Conservation (phyloP, 192 early-diverging fungal genomes). For the Phycomyces blakesleeanus region DNA sequence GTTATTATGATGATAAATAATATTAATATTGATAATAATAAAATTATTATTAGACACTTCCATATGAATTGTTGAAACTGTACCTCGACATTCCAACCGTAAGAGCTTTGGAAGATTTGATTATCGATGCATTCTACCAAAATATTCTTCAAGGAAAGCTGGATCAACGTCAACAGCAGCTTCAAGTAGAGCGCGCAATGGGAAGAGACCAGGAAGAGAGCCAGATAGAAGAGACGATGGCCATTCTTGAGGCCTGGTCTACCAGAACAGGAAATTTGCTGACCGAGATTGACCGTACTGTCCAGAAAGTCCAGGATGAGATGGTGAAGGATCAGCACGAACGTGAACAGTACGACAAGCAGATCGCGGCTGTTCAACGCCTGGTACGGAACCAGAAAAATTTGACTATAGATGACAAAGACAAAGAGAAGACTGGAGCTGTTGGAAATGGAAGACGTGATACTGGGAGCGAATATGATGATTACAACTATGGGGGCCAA, state of each 20-base stretch:
- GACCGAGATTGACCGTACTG: constrained; percentile 47
- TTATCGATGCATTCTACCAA: constrained; percentile 85
- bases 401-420: background rate
- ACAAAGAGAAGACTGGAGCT: background rate
- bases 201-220: constrained; percentile 73
- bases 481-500: background rate
- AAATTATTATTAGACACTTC: constrained; percentile 76
- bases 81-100: constrained; percentile 73
- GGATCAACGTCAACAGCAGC: constrained; percentile 70
- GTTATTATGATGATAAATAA: too few species aligned
- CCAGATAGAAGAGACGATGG: constrained; percentile 54
- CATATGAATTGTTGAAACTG: constrained; percentile 59
- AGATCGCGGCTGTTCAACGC: background rate
- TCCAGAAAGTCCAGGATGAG: constrained; percentile 17
- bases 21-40: too few species aligned
- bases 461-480: background rate
- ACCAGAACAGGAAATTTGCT: constrained; percentile 53
- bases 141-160: constrained; percentile 75
- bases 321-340: background rate
- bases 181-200: constrained; percentile 81
- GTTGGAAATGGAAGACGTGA: background rate
- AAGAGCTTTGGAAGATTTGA: constrained; percentile 81
- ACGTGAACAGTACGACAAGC: background rate
- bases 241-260: constrained; percentile 57
- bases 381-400: background rate